Evolutionary conservation across 352 stramenopile genomes (phyloP), one percentile per base, ranked within the genome.

Genomic region (Phytophthora crassamura): DNA sequence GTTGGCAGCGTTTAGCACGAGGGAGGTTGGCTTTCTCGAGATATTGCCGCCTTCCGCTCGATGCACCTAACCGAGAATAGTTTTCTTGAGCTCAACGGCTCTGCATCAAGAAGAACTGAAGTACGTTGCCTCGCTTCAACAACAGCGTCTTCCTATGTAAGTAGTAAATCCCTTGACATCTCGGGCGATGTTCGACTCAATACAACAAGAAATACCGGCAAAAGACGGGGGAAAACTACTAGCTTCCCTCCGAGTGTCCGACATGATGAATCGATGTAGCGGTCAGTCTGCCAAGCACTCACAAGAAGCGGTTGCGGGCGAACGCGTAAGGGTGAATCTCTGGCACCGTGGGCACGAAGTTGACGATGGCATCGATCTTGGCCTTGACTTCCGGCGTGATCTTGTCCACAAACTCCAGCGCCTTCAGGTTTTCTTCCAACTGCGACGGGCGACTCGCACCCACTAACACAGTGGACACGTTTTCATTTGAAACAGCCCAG

Each of bases 341-440:
- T 25, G 49, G 36, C 18, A 57, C 49, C 7, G 6, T 25, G 8
- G n/a, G 8, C 39, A 45, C 39, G 22, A 45, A 45, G 42, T 50
- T 36, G 1, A 52, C 6, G 45, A 53, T 39, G 30, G 46, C 30
- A 12, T 46, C 14, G 25, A 58, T 48, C 36, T 48, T 11, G 16
- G 51, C 22, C 42, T 49, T 49, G 20, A 49, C 42, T 25, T 49
- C 42, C 3, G 42, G 22, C 12, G 42, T 49, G 51, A 49, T 49
- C 28, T 59, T 59, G n/a, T 59, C 51, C 10, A 59, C 51, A 10
- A 59, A 49, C 2, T 32, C 30, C 8, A 59, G 14, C 15, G 51
- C 51, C 10, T 49, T 40, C 6, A 59, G 39, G 8, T 59, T 59
- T 32, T 59, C 51, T 15, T 55, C 48, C 16, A 55, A 33, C 34